A percentile compares a stretch with the other conserved stretches of the same genome.
Evolutionary conservation across 2,329 filamentous ascomycete genomes (phyloP).

Genomic region (Cercospora beticola): DNA sequence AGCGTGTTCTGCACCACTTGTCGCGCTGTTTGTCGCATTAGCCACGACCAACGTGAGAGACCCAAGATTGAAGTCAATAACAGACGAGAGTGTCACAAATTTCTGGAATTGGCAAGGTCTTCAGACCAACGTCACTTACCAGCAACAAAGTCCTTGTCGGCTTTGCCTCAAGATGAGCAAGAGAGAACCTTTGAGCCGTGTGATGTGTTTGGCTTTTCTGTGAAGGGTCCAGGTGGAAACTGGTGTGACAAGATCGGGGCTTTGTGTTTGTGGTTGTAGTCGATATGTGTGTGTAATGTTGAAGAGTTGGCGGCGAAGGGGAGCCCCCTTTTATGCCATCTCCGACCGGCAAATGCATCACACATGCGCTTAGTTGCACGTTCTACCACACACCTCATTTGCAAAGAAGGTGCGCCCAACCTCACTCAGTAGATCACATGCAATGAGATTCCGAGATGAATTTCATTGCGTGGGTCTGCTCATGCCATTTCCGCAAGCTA

Average conservation of each 20-base stretch:
- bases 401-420: not conserved
- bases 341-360: not conserved
- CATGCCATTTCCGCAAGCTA: not conserved
- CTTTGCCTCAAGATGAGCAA: not conserved
- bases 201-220: not conserved
- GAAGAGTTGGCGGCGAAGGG: not conserved
- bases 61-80: no score
- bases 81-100: not conserved
- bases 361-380: not conserved
- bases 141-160: not conserved
- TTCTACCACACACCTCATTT: not conserved
- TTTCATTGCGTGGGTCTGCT: not conserved
- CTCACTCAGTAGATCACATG: not conserved
- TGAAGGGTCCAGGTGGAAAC: rapidly evolving
- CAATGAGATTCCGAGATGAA: not conserved
- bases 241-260: not conserved
- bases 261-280: not conserved
- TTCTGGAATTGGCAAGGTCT: not conserved
- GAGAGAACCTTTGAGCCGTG: not conserved
- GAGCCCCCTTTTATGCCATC: not conserved
- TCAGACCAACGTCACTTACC: not conserved
- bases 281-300: not conserved
- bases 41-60: no score
- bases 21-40: not conserved
- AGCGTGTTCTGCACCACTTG: not conserved